Evolutionary conservation across 192 early-diverging fungal genomes (phyloP).

Genomic region (Dimargaris xerosporica): DNA sequence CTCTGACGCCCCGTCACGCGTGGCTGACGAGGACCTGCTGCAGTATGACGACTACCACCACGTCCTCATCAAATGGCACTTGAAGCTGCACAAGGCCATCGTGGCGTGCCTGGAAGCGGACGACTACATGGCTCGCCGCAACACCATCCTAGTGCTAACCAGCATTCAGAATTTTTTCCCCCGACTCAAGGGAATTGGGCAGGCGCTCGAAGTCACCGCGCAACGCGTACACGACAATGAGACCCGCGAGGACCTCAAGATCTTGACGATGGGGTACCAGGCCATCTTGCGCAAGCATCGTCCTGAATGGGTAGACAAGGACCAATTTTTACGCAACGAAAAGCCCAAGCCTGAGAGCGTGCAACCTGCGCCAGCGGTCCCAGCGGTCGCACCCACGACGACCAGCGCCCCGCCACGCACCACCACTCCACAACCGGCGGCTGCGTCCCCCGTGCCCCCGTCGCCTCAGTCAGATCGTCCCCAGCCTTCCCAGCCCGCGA

Average conservation of each 20-base stretch:
- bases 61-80: constrained; percentile 61
- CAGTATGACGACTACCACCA: constrained; percentile 42
- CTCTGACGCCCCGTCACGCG: constrained; percentile 15
- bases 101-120: constrained; percentile 30
- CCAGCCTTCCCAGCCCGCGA: no score
- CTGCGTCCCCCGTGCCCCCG: no score
- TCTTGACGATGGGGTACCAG: constrained; percentile 41
- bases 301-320: not conserved
- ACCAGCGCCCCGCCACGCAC: no score
- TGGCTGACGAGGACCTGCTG: constrained; percentile 31
- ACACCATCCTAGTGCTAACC: constrained; percentile 55
- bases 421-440: no score
- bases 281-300: constrained; percentile 20
- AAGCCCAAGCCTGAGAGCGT: no score
- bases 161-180: constrained; percentile 48
- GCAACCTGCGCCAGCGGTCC: no score
- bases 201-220: constrained; percentile 24
- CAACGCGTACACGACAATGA: constrained; percentile 36
- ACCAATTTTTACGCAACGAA: no score
- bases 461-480: no score
- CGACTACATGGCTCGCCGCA: constrained; percentile 60
- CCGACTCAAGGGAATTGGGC: constrained; percentile 34
- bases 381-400: no score
- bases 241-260: constrained; percentile 51
- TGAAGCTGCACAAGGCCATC: constrained; percentile 28